Conservation (phyloP, 2,329 filamentous ascomycete species). For the Meredithiella fracta region DNA sequence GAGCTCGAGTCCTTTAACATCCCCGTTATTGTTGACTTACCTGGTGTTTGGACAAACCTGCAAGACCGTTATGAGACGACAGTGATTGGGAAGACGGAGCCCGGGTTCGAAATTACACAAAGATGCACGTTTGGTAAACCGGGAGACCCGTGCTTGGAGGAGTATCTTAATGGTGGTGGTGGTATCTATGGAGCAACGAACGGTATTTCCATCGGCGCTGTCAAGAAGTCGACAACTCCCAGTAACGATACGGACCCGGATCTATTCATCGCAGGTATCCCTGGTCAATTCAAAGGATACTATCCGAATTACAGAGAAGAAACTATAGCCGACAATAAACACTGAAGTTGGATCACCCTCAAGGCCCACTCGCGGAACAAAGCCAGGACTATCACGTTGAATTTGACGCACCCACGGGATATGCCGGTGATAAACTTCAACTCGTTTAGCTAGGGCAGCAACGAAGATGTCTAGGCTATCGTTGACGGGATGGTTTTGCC, state of each 20-base stretch:
- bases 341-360: conserved; percentile 28
- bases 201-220: conserved; percentile 13
- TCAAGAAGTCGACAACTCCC: conserved; percentile 13
- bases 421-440: conserved; percentile 45
- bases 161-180: neutral
- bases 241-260: conserved; percentile 26
- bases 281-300: conserved; percentile 37
- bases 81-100: conserved; percentile 19
- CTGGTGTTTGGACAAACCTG: conserved; percentile 32
- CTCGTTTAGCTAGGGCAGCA: conserved; percentile 33
- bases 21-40: conserved; percentile 26
- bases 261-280: conserved; percentile 37
- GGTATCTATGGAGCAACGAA: conserved; percentile 12
- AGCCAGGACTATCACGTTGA: conserved; percentile 44
- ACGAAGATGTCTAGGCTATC: conserved; percentile 27
- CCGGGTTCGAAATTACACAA: neutral
- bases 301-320: conserved; percentile 36
- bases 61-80: conserved; percentile 28
- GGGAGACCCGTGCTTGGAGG: conserved; percentile 8
- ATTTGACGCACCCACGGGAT: conserved; percentile 44
- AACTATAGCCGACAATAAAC: conserved; percentile 25
- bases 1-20: conserved; percentile 29
- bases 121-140: conserved; percentile 7
- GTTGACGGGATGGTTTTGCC: conserved; percentile 21
- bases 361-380: conserved; percentile 39